phyloP scores from a whole-genome alignment of 352 stramenopile species.

The Phytophthora ohioensis region DNA sequence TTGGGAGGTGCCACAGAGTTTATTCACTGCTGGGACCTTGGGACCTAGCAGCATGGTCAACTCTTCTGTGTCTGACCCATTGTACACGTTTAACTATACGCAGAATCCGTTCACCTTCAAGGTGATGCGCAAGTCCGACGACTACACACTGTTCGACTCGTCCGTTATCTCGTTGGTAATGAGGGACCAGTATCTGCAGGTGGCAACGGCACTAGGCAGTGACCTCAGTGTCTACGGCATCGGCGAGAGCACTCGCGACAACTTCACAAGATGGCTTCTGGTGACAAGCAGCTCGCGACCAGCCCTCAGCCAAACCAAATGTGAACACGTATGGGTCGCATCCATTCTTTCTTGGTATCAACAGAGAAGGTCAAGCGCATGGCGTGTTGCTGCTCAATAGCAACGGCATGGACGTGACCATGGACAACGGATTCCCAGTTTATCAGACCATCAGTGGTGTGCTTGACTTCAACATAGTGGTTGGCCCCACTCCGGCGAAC shows the following conservation, averaged over 20 bases:
- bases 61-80: conserved; percentile 4
- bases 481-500: conserved; percentile 47
- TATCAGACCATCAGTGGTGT: conserved; percentile 71
- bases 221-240: conserved; percentile 53
- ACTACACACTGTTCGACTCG: conserved; percentile 55
- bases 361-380: conserved; percentile 50
- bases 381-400: conserved; percentile 67
- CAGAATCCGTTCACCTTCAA: conserved; percentile 54
- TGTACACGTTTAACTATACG: conserved; percentile 51
- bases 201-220: conserved; percentile 31
- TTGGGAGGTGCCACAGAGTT: conserved; percentile 54
- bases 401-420: conserved; percentile 75
- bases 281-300: conserved; percentile 63
- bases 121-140: conserved; percentile 48
- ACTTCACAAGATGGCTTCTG: conserved; percentile 49
- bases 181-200: conserved; percentile 57
- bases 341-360: conserved; percentile 65
- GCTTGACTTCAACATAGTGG: conserved; percentile 69
- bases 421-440: conserved; percentile 45
- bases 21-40: conserved; percentile 48
- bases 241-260: conserved; percentile 49
- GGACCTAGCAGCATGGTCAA: conserved; percentile 14
- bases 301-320: conserved; percentile 33
- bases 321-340: conserved; percentile 73
- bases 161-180: conserved; percentile 46